Conservation (phyloP, 2,329 filamentous ascomycete species). For the Calonectria leucothoes region DNA sequence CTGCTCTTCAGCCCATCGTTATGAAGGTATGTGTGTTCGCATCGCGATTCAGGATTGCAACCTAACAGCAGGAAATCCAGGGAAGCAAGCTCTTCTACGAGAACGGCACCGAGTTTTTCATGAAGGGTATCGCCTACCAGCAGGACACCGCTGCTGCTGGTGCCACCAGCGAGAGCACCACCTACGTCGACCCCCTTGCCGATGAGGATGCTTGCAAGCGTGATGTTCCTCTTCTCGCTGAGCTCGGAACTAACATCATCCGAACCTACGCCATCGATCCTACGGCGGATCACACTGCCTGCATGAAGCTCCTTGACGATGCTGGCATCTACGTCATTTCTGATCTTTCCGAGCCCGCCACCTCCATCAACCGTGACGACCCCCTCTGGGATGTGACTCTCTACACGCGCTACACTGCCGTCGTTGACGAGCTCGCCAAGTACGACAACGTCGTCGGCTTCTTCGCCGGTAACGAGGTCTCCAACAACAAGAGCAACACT, state of each 20-base stretch:
- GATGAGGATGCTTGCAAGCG: constrained; percentile 79
- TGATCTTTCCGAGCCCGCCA: constrained; percentile 83
- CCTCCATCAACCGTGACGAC: constrained; percentile 86
- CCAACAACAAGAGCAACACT: constrained; percentile 90
- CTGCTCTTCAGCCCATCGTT: constrained; percentile 68
- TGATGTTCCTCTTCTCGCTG: constrained; percentile 83
- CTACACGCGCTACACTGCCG: constrained; percentile 83
- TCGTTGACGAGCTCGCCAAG: constrained; percentile 83
- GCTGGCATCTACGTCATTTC: constrained; percentile 96
- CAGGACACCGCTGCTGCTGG: constrained; percentile 75
- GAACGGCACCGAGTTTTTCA: constrained; percentile 76
- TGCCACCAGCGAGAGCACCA: constrained; percentile 55
- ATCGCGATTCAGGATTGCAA: background rate
- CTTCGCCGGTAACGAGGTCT: constrained; percentile 98
- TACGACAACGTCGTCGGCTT: constrained; percentile 96
- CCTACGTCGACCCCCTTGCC: constrained; percentile 86
- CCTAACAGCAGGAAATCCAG: constrained; percentile 49
- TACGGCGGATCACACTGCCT: constrained; percentile 78
- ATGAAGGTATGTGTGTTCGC: constrained; percentile 69
- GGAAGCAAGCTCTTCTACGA: constrained; percentile 92
- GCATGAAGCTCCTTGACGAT: constrained; percentile 85
- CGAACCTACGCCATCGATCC: constrained; percentile 96
- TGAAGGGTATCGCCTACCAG: constrained; percentile 96
- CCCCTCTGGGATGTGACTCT: constrained; percentile 84
- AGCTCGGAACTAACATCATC: constrained; percentile 90